Base-by-base conservation (phyloP, 2,329 filamentous ascomycete species). In the Stachybotrys chlorohalonatus region DNA sequence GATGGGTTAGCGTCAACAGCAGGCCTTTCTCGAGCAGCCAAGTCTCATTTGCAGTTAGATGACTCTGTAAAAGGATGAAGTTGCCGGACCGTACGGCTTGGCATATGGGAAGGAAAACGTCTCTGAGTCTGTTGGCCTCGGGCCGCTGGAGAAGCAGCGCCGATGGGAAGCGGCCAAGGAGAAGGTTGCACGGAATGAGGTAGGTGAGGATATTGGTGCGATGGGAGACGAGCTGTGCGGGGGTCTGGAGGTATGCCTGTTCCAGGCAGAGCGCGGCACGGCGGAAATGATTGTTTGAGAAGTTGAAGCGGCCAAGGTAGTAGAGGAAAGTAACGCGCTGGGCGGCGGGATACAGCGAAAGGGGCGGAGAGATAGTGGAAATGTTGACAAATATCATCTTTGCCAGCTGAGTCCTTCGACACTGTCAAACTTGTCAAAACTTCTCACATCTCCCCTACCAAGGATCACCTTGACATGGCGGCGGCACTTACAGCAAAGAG, bases 301-400 rank as follows among this genome's bases (percentile, higher is more conserved):
- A 90, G 65, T 92, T 84, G 71, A 93, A 96, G 56, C 91, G 86
- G 16, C 93, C 93, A 6, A 97, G 85, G 67, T 96, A 96, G 73
- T 96, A 96, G 13, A 97, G 84, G 63, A 92, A 97, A 4, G 91
- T 95, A 52, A 96, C 90, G 51, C 91, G 84, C 67, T 97, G 89
- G 6, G 87, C 82, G 24, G 89, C 90, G 2, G 92, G 90, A 65
- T 95, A 97, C 52, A 89, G 81, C 1, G 82, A 79, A 11, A 97
- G 74, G 0, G 90, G 89, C 1, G 91, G 91, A 0, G 89, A 92
- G 60, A 89, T 87, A 55, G 88, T 85, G 52, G 85, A 86, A 59
- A 96, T 93, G 66, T 94, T 95, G 60, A 85, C 86, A 66, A 96
- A 94, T 63, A 96, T 89, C 68, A 93, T 90, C 60, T 89, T 88